Percentiles rank a stretch among this genome's conserved stretches.
phyloP scores from a whole-genome alignment of 139 green algal species.

The Tetradesmus obliquus region DNA sequence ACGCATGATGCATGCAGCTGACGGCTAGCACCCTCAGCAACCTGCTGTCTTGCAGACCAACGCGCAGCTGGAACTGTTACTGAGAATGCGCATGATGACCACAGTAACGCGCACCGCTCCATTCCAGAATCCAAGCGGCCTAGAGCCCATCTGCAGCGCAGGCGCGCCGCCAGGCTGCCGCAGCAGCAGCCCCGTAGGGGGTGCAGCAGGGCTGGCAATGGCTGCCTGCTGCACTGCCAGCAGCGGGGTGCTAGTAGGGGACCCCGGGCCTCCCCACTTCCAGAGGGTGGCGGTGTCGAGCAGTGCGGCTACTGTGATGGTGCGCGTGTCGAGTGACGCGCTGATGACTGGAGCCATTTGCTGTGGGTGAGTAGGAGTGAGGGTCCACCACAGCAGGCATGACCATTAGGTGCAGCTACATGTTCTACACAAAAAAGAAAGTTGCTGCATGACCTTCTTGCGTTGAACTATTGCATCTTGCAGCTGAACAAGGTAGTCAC shows the following conservation, averaged over 20 bases:
- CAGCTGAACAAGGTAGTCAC: too few relatives aligned
- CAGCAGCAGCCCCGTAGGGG: not conserved
- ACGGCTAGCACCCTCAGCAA: too few relatives aligned
- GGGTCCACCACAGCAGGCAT: not conserved
- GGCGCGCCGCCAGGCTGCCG: slow-evolving; percentile 1
- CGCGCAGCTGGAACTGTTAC: too few relatives aligned
- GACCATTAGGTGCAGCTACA: too few relatives aligned
- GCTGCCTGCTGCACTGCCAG: not conserved
- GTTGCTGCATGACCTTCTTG: too few relatives aligned
- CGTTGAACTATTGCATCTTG: too few relatives aligned
- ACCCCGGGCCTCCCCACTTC: not conserved
- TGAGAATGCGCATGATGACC: too few relatives aligned
- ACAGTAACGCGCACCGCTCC: slow-evolving; percentile 1
- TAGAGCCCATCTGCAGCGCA: not conserved
- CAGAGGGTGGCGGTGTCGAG: slow-evolving; percentile 33
- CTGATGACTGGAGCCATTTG: not conserved
- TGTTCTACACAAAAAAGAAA: too few relatives aligned
- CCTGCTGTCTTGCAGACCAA: too few relatives aligned
- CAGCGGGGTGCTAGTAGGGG: not conserved
- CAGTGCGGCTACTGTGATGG: not conserved
- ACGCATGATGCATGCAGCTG: too few relatives aligned
- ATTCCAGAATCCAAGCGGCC: slow-evolving; percentile 13
- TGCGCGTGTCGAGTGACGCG: not conserved
- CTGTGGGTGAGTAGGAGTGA: not conserved
- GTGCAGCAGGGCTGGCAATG: not conserved